Base-by-base conservation (phyloP, 352 stramenopile species). In the Phytophthora megakarya region DNA sequence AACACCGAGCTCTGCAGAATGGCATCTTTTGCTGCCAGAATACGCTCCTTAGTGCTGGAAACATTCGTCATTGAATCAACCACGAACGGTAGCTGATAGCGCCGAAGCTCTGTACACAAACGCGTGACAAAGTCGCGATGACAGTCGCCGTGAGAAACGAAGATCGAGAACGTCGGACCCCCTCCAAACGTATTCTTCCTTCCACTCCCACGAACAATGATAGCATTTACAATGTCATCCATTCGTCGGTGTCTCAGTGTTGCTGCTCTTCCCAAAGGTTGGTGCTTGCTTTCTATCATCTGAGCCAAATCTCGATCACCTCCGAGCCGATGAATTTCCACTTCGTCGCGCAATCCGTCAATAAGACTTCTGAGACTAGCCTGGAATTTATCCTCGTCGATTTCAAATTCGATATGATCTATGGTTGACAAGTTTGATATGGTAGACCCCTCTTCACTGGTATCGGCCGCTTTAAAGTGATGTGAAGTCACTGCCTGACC, bases 91-190 rank as follows among this genome's bases (percentile, higher is more conserved):
- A 89, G 55, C 33, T 81, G 73, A 18, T 89, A 65, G 5, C 75
- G 67, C 12, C 67, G 71, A 33, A 93, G 65, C 42, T 90, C 76
- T 3, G 52, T 76, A 45, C 76, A 85, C 23, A 93, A 64, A 21
- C 67, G 68, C 13, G 68, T 74, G 9, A 92, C 83, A 46, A 95
- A 93, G 53, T 86, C 73, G 2, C 65, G 70, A 61, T 93, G 86
- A 42, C 76, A 89, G 50, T 93, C 84, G 5, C 86, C 86, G 30
- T 95, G 86, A 13, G 80, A 89, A 10, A 95, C 66, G 54, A 94
- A 92, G 16, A 94, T 80, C 10, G 77, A 91, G 21, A 83, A 74
- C 15, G 63, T 49, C 21, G 67, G 59, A 2, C 67, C 64, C 19
- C 58, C 67, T 42, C 50, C 49, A 47, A 74, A 62, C 10, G 56